Percentiles rank a stretch among this genome's conserved stretches.
phyloP scores from a whole-genome alignment of 2,329 filamentous ascomycete species.

The Alternaria arborescens region DNA sequence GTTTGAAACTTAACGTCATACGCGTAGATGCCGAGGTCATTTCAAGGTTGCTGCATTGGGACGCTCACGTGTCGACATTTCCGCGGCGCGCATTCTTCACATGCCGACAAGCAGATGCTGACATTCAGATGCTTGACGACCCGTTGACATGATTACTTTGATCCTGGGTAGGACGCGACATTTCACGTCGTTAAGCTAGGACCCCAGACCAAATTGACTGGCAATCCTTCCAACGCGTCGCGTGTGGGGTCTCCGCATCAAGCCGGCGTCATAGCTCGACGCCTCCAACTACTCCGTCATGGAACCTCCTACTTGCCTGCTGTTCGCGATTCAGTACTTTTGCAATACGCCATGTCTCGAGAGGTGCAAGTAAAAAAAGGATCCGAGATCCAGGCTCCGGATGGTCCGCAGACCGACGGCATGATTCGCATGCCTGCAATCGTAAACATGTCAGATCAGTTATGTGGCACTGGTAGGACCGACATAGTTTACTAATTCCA shows the following conservation, averaged over 20 bases:
- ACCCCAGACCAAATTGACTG: background rate
- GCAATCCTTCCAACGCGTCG: background rate
- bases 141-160: background rate
- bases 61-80: slow-evolving; percentile 22
- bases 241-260: slow-evolving; percentile 19
- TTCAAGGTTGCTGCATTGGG: slow-evolving; percentile 2
- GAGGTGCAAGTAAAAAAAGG: slow-evolving; percentile 42
- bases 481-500: background rate
- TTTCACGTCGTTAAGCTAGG: background rate
- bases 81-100: slow-evolving; percentile 11
- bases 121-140: slow-evolving; percentile 19
- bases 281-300: background rate
- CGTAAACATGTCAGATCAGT: slow-evolving; percentile 68
- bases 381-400: slow-evolving; percentile 42
- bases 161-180: background rate
- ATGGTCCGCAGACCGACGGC: slow-evolving; percentile 58
- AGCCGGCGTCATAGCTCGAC: slow-evolving; percentile 8
- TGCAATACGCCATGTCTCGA: slow-evolving; percentile 27
- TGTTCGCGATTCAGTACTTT: background rate
- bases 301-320: background rate
- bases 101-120: slow-evolving; percentile 23
- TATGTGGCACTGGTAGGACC: slow-evolving; percentile 71
- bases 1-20: slow-evolving; percentile 42
- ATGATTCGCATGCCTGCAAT: slow-evolving; percentile 66
- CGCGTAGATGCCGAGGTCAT: slow-evolving; percentile 39